phyloP scores from a whole-genome alignment of 805 yeast species.

The Cyberlindnera euphorbiiphila region DNA sequence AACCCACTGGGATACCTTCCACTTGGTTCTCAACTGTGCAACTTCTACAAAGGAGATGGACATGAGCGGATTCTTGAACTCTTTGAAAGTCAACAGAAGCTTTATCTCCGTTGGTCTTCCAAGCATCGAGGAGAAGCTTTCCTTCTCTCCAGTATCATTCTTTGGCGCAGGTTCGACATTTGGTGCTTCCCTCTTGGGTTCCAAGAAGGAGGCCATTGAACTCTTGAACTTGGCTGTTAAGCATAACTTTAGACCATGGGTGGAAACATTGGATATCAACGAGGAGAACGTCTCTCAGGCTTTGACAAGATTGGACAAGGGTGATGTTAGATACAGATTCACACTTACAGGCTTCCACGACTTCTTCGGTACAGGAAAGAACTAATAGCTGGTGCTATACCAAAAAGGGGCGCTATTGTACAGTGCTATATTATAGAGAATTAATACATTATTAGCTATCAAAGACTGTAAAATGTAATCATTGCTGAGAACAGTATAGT shows the following conservation, averaged over 20 bases:
- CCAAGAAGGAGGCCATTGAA: constrained; percentile 60
- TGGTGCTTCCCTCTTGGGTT: constrained; percentile 59
- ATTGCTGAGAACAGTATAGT: too few relatives aligned
- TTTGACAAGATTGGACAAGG: constrained; percentile 47
- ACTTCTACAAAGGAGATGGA: constrained; percentile 44
- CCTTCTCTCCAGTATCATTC: constrained; percentile 49
- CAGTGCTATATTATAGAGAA: too few relatives aligned
- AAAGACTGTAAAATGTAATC: too few relatives aligned
- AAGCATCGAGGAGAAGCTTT: constrained; percentile 36
- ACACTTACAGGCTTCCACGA: constrained; percentile 52
- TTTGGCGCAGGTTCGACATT: constrained; percentile 45
- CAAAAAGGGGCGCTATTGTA: too few relatives aligned
- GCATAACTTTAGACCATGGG: constrained; percentile 57
- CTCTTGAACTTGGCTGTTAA: constrained; percentile 63
- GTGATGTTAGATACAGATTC: constrained; percentile 62
- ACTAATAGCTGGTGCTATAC: too few relatives aligned
- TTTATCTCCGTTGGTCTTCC: constrained; percentile 70
- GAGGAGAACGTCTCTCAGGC: constrained; percentile 52
- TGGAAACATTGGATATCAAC: constrained; percentile 52
- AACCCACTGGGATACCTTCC: constrained; percentile 34
- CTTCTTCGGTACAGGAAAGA: constrained; percentile 31
- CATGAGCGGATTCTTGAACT: constrained; percentile 42
- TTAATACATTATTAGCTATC: too few relatives aligned
- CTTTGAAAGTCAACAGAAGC: constrained; percentile 54
- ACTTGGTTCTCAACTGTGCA: constrained; percentile 48